Evolutionary conservation across 371 early-diverging fungal species (phyloP).

Genomic region (Ordospora colligata): DNA sequence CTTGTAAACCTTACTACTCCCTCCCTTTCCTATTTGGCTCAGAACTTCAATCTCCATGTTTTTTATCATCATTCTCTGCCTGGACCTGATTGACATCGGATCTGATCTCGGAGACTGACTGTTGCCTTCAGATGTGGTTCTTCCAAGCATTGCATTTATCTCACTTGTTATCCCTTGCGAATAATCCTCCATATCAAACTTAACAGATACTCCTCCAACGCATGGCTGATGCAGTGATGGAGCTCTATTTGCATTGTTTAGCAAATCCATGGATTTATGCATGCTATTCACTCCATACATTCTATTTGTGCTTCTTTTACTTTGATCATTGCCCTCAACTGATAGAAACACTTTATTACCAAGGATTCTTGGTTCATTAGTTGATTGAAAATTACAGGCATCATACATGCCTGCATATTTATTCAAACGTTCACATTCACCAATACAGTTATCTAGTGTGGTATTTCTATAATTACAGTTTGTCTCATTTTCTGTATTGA

Average conservation of each 20-base stretch:
- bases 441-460: not conserved
- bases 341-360: not conserved
- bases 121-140: not conserved
- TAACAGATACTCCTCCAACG: not conserved
- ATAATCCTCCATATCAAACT: slow-evolving; percentile 2
- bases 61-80: slow-evolving; percentile 20
- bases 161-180: slow-evolving; percentile 1
- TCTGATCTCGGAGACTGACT: not conserved
- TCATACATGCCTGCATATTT: too few species aligned
- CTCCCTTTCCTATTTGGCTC: slow-evolving; percentile 70
- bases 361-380: not conserved
- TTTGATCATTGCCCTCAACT: not conserved
- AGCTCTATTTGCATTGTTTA: not conserved
- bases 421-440: not conserved
- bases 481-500: not conserved
- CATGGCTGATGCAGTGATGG: too few species aligned
- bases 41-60: slow-evolving; percentile 42
- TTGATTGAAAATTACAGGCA: too few species aligned
- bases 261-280: too few species aligned
- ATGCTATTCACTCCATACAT: not conserved
- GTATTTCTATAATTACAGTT: not conserved
- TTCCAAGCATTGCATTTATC: slow-evolving; percentile 31
- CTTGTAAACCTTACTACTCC: slow-evolving; percentile 75
- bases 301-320: not conserved
- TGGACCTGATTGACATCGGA: not conserved